Conservation (phyloP, 495 filamentous ascomycete genomes). For the Xylaria scruposa region DNA sequence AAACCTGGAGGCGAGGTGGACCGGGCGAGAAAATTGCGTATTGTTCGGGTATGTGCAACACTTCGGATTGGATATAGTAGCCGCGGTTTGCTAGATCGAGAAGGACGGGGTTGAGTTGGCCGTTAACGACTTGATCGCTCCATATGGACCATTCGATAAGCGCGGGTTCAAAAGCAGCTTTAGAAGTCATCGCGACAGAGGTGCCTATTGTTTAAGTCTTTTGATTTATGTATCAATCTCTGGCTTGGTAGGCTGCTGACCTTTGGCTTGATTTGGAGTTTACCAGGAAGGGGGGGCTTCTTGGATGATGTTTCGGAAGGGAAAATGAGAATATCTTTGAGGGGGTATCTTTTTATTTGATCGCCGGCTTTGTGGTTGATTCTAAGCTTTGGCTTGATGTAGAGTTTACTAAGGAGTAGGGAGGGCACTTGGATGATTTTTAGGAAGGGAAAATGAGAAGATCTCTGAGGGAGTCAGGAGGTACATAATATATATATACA, state of each 20-base stretch:
- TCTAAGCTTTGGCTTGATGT: slow-evolving; percentile 9
- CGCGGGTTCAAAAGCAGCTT: neutral
- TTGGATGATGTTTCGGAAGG: neutral
- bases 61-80: slow-evolving; percentile 40
- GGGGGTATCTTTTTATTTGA: neutral
- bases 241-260: neutral
- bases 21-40: slow-evolving; percentile 41
- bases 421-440: neutral
- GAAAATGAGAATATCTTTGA: too few species aligned
- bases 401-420: neutral
- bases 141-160: slow-evolving; percentile 12
- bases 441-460: neutral
- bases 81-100: slow-evolving; percentile 37
- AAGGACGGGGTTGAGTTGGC: slow-evolving; percentile 37
- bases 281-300: neutral
- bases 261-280: neutral
- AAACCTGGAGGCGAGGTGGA: slow-evolving; percentile 40
- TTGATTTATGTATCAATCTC: neutral
- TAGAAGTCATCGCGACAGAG: slow-evolving; percentile 2
- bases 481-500: slow-evolving; percentile 6
- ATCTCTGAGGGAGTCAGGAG: neutral
- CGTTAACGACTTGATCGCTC: slow-evolving; percentile 3
- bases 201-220: neutral
- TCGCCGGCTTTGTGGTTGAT: neutral
- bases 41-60: slow-evolving; percentile 40